These are phyloP conservation scores for Mycena epipterygia DNA, from an alignment of 768 basidiomycete genomes.

Conservation along the genomic window DNA sequence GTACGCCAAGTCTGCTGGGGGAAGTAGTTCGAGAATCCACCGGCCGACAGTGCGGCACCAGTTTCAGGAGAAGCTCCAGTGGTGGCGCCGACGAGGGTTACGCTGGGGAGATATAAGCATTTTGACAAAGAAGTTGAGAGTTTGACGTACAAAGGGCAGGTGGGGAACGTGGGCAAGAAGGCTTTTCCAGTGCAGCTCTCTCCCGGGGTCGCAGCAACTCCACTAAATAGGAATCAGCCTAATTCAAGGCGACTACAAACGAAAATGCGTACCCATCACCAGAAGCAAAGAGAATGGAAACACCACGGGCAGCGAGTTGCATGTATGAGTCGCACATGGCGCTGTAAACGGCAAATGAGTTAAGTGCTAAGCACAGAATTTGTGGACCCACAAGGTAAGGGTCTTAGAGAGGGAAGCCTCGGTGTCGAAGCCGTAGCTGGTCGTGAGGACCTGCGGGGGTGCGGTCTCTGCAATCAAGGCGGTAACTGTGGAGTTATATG, in stretches of 20 bases:
- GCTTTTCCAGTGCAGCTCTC: slow-evolving; percentile 55
- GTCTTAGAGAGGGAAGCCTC: slow-evolving; percentile 49
- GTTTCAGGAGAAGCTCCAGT: slow-evolving; percentile 51
- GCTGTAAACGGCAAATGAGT: slow-evolving; percentile 7
- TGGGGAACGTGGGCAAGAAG: slow-evolving; percentile 59
- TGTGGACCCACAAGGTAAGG: slow-evolving; percentile 26
- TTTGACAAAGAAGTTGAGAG: neutral
- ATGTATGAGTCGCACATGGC: slow-evolving; percentile 36
- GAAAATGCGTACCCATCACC: slow-evolving; percentile 42
- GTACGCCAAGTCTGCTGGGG: slow-evolving; percentile 40
- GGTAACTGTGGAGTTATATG: too few species aligned
- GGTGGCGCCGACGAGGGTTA: slow-evolving; percentile 55
- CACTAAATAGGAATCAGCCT: slow-evolving; percentile 38
- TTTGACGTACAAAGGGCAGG: slow-evolving; percentile 52
- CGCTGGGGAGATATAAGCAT: slow-evolving; percentile 44
- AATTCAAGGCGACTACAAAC: too few species aligned
- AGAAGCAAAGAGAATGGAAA: slow-evolving; percentile 61
- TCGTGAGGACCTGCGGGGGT: slow-evolving; percentile 62
- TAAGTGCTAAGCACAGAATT: neutral
- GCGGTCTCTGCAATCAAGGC: slow-evolving; percentile 29
- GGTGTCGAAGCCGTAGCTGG: slow-evolving; percentile 64
- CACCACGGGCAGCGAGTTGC: slow-evolving; percentile 62
- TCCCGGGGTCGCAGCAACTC: slow-evolving; percentile 51
- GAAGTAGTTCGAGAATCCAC: slow-evolving; percentile 65
- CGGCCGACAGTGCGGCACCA: slow-evolving; percentile 59